phyloP scores from a whole-genome alignment of 768 basidiomycete genomes.

The Amanita thiersii region DNA sequence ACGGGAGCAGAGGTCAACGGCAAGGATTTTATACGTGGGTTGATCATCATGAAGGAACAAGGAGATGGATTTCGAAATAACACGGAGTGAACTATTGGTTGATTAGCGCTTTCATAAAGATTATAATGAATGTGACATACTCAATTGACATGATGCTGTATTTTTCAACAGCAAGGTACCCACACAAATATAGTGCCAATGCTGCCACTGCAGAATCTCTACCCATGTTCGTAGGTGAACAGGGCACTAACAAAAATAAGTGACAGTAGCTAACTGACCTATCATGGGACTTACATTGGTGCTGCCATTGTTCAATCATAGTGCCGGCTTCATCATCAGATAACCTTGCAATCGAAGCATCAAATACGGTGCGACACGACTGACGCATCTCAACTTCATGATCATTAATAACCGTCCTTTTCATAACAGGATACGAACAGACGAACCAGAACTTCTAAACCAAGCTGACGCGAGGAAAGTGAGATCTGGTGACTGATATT shows the following conservation, averaged over 20 bases:
- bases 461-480: constrained; percentile 67
- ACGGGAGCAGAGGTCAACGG: constrained; percentile 83
- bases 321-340: constrained; percentile 57
- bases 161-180: constrained; percentile 75
- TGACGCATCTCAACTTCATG: constrained; percentile 63
- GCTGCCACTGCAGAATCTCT: constrained; percentile 53
- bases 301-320: constrained; percentile 57
- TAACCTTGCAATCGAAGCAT: constrained; percentile 59
- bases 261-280: neutral
- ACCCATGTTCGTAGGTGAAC: constrained; percentile 50
- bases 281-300: constrained; percentile 34
- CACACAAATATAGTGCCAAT: constrained; percentile 72
- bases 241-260: constrained; percentile 38
- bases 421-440: neutral
- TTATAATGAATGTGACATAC: constrained; percentile 26
- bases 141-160: constrained; percentile 66
- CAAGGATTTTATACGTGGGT: constrained; percentile 59
- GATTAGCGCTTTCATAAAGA: constrained; percentile 2
- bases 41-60: constrained; percentile 70
- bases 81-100: constrained; percentile 57
- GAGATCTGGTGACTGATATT: constrained; percentile 63
- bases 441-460: constrained; percentile 67
- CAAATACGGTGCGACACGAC: constrained; percentile 72
- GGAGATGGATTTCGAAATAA: constrained; percentile 78
- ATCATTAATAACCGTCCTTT: constrained; percentile 4